These are phyloP conservation scores for Gautieria morchelliformis DNA, from an alignment of 768 basidiomycete genomes.

Conservation along the genomic window DNA sequence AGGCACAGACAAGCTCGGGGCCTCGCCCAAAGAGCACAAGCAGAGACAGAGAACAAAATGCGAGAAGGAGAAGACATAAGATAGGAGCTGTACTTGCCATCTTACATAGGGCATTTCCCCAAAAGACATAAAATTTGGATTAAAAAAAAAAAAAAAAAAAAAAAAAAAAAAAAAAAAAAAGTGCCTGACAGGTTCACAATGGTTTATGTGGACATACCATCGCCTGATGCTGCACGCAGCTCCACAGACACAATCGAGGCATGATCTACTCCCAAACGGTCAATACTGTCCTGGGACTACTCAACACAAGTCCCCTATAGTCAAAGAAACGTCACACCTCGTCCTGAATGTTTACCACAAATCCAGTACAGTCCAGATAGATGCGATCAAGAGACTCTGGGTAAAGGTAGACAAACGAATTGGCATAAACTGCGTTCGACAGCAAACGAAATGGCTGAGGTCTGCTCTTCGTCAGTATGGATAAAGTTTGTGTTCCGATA, in stretches of 20 bases:
- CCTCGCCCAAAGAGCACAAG: too few relatives aligned
- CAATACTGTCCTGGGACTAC: background rate
- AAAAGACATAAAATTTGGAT: too few relatives aligned
- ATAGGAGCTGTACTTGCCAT: too few relatives aligned
- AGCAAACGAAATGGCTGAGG: background rate
- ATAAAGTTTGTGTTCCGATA: background rate
- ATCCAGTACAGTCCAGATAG: background rate
- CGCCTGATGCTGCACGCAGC: background rate
- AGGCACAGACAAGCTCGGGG: too few relatives aligned
- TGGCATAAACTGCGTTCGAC: background rate
- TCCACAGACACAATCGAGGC: background rate
- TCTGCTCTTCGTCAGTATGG: background rate
- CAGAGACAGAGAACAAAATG: too few relatives aligned
- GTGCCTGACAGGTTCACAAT: background rate
- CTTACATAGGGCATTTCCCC: too few relatives aligned
- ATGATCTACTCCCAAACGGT: background rate
- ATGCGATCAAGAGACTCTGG: background rate
- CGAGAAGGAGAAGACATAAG: too few relatives aligned
- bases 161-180: too few relatives aligned
- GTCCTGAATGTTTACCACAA: constrained; percentile 1
- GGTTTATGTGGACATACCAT: background rate
- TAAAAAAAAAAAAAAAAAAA: too few relatives aligned
- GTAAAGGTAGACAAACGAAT: background rate
- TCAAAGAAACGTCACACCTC: background rate
- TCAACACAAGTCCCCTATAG: background rate